Evolutionary conservation across 176 grass and related monocot genomes (phyloP), one percentile per base, ranked within the genome.

Genomic region (Eleusine coracana): DNA sequence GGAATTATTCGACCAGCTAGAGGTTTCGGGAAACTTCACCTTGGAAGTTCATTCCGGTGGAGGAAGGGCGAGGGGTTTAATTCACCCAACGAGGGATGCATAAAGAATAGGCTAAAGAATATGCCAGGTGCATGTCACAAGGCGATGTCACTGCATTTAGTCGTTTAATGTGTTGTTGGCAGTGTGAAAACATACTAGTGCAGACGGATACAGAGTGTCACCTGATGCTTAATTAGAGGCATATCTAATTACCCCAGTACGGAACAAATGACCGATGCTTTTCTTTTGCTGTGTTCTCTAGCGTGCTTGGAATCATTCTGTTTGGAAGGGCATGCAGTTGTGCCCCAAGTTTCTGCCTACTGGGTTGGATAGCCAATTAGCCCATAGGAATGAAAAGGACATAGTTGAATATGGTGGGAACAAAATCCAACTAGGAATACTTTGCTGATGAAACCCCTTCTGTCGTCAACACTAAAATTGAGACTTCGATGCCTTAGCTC

Each of bases 361-460:
- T 14, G 9, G 27, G 13, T 68, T 61, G 70, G 48, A 68, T 68
- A 44, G 8, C 21, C 60, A 63, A 15, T 54, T 75, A 48, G 77
- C 20, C 70, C 60, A 49, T 39, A 74, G 46, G 76, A 80, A 28
- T 67, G 85, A 87, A 66, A 69, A 46, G 31, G 71, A 69, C 78
- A 46, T 48, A 25, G 12, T 81, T 68, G 50, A 67, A 58, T 72
- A 20, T 4, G 66, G 20, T 11, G 40, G 29, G 55, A 39, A 59
- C 49, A 65, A 77, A 86, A 67, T 82, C 46, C 48, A 50, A 77
- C 28, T 60, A 72, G 66, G 27, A 25, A 28, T 14, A 41, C 83
- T 82, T 81, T 38, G 68, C 62, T 86, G 83, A 72, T 82, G 78
- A 66, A 67, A 38, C 10, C 11, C 50, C 58, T 77, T 80, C 63